A percentile compares a stretch with the other conserved stretches of the same genome.
phyloP scores from a whole-genome alignment of 441 rosid species.

The Pelargonium myrrhifolium region DNA sequence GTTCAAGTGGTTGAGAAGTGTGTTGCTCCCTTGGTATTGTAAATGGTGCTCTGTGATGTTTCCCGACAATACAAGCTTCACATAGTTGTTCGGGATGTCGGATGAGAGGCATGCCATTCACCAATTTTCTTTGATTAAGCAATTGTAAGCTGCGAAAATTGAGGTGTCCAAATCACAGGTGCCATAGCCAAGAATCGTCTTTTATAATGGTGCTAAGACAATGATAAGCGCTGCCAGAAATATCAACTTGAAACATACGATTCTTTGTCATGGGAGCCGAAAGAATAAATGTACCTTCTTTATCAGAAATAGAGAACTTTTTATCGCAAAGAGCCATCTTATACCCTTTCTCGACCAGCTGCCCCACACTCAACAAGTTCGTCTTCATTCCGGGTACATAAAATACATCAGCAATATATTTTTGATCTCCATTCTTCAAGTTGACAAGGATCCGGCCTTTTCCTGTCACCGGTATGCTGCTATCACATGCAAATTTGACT shows the following conservation, averaged over 20 bases:
- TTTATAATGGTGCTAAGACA: too few relatives aligned
- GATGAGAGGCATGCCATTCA: not conserved
- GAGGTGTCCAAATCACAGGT: not conserved
- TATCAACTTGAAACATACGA: not conserved
- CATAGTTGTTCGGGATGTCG: not conserved
- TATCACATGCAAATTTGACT: not conserved
- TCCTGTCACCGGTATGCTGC: too few relatives aligned
- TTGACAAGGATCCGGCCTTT: too few relatives aligned
- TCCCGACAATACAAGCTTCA: conserved; percentile 5
- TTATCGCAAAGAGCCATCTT: too few relatives aligned
- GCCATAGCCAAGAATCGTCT: not conserved
- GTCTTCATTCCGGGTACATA: not conserved
- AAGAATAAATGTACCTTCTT: not conserved
- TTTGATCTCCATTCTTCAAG: not conserved
- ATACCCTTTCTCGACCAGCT: too few relatives aligned
- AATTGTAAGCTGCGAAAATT: not conserved
- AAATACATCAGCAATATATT: not conserved
- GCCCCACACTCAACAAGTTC: not conserved
- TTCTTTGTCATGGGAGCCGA: not conserved
- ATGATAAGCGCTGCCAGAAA: too few relatives aligned
- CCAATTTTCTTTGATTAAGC: not conserved
- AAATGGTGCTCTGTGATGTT: conserved; percentile 2
- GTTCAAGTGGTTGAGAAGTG: not conserved
- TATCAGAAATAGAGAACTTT: not conserved
- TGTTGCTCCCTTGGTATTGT: not conserved